These are phyloP conservation scores for Eucalyptus regnans DNA, from an alignment of 345 rosid species.

Conservation along the genomic window DNA sequence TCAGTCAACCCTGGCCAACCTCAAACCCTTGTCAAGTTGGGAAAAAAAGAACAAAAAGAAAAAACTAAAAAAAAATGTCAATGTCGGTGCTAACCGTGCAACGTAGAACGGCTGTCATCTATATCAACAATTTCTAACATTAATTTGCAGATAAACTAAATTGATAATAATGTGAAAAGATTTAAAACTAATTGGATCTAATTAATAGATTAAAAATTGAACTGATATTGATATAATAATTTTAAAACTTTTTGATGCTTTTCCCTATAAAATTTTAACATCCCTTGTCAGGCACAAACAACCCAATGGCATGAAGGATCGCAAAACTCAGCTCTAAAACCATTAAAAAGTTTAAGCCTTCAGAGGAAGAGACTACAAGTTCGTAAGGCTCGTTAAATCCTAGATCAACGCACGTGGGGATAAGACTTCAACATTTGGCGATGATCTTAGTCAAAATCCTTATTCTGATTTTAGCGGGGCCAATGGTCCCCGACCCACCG, in stretches of 20 bases:
- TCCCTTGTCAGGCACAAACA: not conserved
- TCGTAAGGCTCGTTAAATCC: not conserved
- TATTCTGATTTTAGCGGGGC: not conserved
- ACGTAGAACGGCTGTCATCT: rapidly evolving
- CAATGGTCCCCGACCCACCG: not conserved
- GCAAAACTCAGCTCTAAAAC: rapidly evolving
- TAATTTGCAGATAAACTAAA: too few relatives aligned
- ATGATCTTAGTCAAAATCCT: not conserved
- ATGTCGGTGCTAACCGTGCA: rapidly evolving
- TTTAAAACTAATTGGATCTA: too few relatives aligned
- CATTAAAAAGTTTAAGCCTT: not conserved
- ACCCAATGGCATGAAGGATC: not conserved
- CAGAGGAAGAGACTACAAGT: rapidly evolving
- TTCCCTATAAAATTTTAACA: not conserved
- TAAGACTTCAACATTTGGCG: not conserved
- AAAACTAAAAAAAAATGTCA: too few relatives aligned
- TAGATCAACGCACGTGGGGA: not conserved
- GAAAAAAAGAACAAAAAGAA: too few relatives aligned
- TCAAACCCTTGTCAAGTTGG: not conserved
- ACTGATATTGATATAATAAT: too few relatives aligned
- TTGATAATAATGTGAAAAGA: rapidly evolving
- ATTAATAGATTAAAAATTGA: rapidly evolving
- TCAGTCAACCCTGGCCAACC: not conserved
- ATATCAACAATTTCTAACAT: too few relatives aligned
- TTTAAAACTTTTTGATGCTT: too few relatives aligned